Percentiles rank a stretch among this genome's conserved stretches.
Conservation (phyloP, 768 basidiomycete species). For the Trametes punicea region DNA sequence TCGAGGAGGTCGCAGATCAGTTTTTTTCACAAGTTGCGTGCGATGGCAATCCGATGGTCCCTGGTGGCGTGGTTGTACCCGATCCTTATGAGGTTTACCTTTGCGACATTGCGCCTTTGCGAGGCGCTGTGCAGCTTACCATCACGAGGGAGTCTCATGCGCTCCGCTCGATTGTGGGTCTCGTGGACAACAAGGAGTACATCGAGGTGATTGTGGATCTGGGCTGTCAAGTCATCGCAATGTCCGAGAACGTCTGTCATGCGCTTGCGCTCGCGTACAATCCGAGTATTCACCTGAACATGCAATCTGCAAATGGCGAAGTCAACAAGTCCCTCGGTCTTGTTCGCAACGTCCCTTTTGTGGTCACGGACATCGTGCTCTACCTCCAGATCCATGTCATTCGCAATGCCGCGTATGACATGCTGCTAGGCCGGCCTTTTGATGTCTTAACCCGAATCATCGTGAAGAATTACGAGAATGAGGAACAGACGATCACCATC, state of each 20-base stretch:
- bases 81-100: neutral
- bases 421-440: conserved; percentile 7
- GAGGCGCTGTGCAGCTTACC: neutral
- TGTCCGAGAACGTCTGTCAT: neutral
- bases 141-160: neutral
- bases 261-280: neutral
- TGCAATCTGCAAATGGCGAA: neutral
- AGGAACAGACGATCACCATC: conserved; percentile 10
- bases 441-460: conserved; percentile 5
- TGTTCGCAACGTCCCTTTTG: neutral
- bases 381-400: conserved; percentile 7
- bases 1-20: neutral
- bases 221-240: neutral
- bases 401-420: conserved; percentile 3
- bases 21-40: conserved; percentile 14
- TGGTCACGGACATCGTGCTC: neutral
- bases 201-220: neutral
- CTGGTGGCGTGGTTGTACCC: conserved; percentile 23
- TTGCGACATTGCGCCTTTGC: neutral
- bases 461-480: neutral
- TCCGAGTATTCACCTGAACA: neutral
- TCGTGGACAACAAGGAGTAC: neutral
- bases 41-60: conserved; percentile 6
- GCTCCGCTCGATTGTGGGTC: neutral
- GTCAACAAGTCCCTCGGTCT: neutral